Base-by-base conservation (phyloP, 257 asterid species). In the Solanum chiquidenum region DNA sequence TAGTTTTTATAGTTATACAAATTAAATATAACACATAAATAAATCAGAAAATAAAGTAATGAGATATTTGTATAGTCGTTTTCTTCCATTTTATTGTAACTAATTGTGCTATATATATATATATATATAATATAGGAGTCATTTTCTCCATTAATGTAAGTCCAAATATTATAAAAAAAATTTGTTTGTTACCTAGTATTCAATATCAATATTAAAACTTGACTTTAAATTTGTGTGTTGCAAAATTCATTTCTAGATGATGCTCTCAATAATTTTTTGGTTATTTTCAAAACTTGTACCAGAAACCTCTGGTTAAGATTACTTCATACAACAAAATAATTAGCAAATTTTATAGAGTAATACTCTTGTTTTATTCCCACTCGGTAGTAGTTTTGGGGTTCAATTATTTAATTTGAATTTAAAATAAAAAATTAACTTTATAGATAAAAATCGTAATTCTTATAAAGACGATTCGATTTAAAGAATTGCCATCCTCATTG, bases 341-440 rank as follows among this genome's bases (percentile, higher is more conserved):
- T 62, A 60, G 25, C 66, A 58, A 58, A 60, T 2, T 60, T 14
- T 21, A 60, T 60, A 60, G 6, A 1, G 27, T 21, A 60, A 60
- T 21, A 10, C 31, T 62, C 71, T n/a, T n/a, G 1, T 10, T 62
- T 5, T 2, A 2, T 62, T 4, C 7, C 29, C 31, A 62, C 12
- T 1, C 1, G 7, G 1, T 62, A 62, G 3, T 10, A n/a, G 2
- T 62, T 23, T 62, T 2, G 3, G 0, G 7, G 71, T 0, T n/a
- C 71, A 10, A 62, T n/a, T 62, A 62, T 62, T 34, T 23, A 7
- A 73, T 8, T 12, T 64, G 2, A 25, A 64, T n/a, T 64, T 2
- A 25, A 12, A 64, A n/a, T 9, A 1, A 64, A 64, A 64, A 64
- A 10, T 4, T 11, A 12, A 10, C 9, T 64, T 64, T 11, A 25